Percentiles rank a stretch among this genome's conserved stretches.
These are phyloP conservation scores for Ascocoryne sarcoides DNA, from an alignment of 2,329 filamentous ascomycete genomes.

Conservation along the genomic window DNA sequence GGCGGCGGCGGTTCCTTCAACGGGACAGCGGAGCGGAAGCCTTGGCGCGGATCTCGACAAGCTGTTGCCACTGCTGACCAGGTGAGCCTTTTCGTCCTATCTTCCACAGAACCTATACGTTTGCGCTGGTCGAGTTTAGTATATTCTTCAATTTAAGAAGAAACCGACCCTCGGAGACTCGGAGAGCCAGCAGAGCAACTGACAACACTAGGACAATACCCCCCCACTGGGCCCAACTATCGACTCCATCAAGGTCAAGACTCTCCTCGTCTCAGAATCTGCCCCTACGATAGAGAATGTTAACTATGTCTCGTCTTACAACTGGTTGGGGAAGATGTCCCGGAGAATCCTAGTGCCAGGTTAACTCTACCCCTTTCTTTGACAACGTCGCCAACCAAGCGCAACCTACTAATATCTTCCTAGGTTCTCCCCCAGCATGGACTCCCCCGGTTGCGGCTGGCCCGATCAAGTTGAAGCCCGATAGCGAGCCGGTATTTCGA, in stretches of 20 bases:
- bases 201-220: no score
- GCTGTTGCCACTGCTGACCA: no score
- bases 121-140: no score
- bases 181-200: no score
- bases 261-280: conserved; percentile 17
- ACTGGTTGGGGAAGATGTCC: conserved; percentile 34
- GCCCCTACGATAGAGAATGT: conserved; percentile 30
- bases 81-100: no score
- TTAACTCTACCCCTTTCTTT: conserved; percentile 18
- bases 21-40: no score
- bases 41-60: no score
- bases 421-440: conserved; percentile 44
- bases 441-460: conserved; percentile 31
- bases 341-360: conserved; percentile 39
- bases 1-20: no score
- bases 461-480: conserved; percentile 30
- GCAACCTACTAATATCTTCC: background rate
- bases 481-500: conserved; percentile 33
- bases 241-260: conserved; percentile 13
- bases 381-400: background rate
- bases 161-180: no score
- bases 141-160: no score
- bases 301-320: conserved; percentile 42
- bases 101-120: no score
- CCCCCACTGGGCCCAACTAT: conserved; percentile 10